Evolutionary conservation across 257 asterid species (phyloP).

Genomic region (Solanum sejunctum): DNA sequence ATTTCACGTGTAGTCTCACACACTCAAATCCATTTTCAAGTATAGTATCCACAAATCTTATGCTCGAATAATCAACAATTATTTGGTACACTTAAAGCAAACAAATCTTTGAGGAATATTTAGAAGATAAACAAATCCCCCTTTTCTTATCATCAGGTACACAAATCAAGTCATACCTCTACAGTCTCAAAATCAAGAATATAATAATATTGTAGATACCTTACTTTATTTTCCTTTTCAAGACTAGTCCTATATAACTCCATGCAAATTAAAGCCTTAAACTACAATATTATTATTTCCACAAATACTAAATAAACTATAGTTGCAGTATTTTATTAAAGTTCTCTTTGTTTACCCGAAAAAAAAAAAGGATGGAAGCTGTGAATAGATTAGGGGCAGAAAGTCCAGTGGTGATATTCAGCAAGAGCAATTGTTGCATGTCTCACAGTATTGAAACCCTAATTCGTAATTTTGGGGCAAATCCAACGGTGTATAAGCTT

Average conservation of each 20-base stretch:
- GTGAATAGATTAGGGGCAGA: slow-evolving; percentile 10
- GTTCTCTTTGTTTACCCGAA: neutral
- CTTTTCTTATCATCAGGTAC: neutral
- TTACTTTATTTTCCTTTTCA: neutral
- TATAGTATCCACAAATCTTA: neutral
- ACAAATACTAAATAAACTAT: neutral
- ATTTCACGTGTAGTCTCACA: neutral
- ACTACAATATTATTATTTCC: neutral
- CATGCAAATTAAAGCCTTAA: neutral
- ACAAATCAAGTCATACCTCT: neutral
- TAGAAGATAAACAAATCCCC: neutral
- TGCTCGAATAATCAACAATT: neutral
- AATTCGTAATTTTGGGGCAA: slow-evolving; percentile 20
- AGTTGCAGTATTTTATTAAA: neutral
- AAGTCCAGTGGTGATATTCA: slow-evolving; percentile 25
- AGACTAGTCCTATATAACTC: neutral
- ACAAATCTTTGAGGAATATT: slow-evolving; percentile 1
- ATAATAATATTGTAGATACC: neutral
- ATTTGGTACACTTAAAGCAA: neutral
- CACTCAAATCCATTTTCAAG: neutral
- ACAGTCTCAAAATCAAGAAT: neutral
- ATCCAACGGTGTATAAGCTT: slow-evolving; percentile 17
- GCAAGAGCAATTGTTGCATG: slow-evolving; percentile 24
- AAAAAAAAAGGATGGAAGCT: slow-evolving; percentile 7
- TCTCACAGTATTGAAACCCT: slow-evolving; percentile 15